Base-by-base conservation (phyloP, 352 stramenopile species). In the Bremia lactucae region DNA sequence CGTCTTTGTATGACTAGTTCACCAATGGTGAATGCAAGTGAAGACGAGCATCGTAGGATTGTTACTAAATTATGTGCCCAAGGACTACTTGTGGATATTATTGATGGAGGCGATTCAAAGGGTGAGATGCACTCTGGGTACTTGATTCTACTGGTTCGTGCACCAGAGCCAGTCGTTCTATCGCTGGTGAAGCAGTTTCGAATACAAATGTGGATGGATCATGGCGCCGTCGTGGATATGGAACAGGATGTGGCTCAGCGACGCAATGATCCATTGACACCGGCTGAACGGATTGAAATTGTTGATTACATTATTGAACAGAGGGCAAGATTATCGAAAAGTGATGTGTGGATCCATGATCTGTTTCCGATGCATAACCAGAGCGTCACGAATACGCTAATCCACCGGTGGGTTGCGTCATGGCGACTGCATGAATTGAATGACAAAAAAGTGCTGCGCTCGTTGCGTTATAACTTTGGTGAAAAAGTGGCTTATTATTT, bases 401-500 rank as follows among this genome's bases (percentile, higher is more conserved):
- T 93, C 10, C 48, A 68, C 8, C 65, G 67, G 24, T 90, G 73
- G 74, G 62, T 92, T 22, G 44, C 65, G 2, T 85, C 72, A 5
- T 83, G 64, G 64, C 58, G 60, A 7, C 59, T 81, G 6, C 58
- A 76, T 36, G 56, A 71, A 18, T 37, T 80, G 31, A 60, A 73
- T 28, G 65, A 84, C 38, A 69, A 72, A 31, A 84, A 81, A 37
- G 55, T 86, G 15, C 35, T 87, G 36, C 69, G 70, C 35, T 75
- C 65, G 2, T 29, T 93, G 38, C 69, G 73, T 6, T 71, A 78
- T 39, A 81, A 93, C 44, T 93, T 90, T 53, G 80, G 80, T 19
- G 80, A 93, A 34, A 89, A 89, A 28, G 80, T 93, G 23, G 67
- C 77, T 33, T 93, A 87, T 55, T 93, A 93, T 50, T 93, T 90